Evolutionary conservation across 2,329 filamentous ascomycete species (phyloP).

Genomic region (Purpureocillium lavendulum): DNA sequence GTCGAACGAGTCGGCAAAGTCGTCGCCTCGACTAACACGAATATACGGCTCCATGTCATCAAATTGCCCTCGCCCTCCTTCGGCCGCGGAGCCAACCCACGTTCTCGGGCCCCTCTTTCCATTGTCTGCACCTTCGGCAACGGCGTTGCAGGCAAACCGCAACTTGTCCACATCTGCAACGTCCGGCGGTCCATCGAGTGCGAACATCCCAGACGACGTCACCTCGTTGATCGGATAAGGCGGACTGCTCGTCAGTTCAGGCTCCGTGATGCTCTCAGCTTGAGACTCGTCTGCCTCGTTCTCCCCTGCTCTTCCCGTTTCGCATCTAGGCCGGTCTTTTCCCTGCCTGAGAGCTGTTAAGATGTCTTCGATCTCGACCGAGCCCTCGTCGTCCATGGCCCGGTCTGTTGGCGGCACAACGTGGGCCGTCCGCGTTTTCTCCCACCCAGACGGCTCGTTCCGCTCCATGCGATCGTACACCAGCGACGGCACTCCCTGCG

Average conservation of each 20-base stretch:
- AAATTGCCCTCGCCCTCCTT: neutral
- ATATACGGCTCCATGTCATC: constrained; percentile 1
- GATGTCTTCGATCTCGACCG: constrained; percentile 6
- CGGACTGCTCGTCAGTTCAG: too few relatives aligned
- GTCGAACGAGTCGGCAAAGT: constrained; percentile 7
- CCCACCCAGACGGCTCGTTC: constrained; percentile 6
- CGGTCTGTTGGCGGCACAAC: constrained; percentile 7
- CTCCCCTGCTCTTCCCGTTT: too few relatives aligned
- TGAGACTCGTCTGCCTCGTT: too few relatives aligned
- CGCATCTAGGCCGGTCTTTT: neutral
- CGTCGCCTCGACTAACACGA: constrained; percentile 1
- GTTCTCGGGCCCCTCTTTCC: neutral
- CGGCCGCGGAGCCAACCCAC: neutral
- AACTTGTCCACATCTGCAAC: constrained; percentile 3
- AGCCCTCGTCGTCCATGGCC: constrained; percentile 1
- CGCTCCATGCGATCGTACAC: constrained; percentile 7
- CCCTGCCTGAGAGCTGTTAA: neutral
- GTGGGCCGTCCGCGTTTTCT: constrained; percentile 7
- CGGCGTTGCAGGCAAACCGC: neutral
- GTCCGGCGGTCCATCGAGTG: constrained; percentile 2
- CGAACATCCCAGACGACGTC: constrained; percentile 5
- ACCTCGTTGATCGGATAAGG: constrained; percentile 5
- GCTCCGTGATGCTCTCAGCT: too few relatives aligned
- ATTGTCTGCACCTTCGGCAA: neutral
- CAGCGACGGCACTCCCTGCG: constrained; percentile 5